Percentiles rank a stretch among this genome's conserved stretches.
phyloP scores from a whole-genome alignment of 768 basidiomycete species.

The Macrocybe gigantea region DNA sequence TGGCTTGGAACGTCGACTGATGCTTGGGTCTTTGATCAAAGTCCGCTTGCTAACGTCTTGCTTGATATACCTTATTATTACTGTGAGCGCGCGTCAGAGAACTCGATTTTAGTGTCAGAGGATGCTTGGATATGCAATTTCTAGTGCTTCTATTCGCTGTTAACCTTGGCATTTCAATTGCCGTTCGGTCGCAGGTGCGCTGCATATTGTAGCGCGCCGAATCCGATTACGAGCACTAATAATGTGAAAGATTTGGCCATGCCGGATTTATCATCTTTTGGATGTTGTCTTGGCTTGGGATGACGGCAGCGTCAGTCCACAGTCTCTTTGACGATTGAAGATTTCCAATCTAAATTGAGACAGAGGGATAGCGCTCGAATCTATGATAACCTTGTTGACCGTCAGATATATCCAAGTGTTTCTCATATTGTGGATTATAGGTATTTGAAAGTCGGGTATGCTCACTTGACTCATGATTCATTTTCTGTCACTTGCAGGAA shows the following conservation, averaged over 20 bases:
- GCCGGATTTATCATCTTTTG: conserved; percentile 59
- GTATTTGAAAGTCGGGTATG: conserved; percentile 9
- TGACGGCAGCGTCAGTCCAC: conserved; percentile 47
- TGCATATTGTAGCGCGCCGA: too few species aligned
- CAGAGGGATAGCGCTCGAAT: conserved; percentile 59
- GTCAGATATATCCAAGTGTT: conserved; percentile 49
- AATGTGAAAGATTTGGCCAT: conserved; percentile 31
- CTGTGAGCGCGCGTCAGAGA: conserved; percentile 17
- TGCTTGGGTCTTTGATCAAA: conserved; percentile 22
- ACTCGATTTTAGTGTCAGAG: background rate
- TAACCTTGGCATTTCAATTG: conserved; percentile 56
- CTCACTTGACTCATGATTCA: conserved; percentile 16
- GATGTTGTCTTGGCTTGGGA: conserved; percentile 57
- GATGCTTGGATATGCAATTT: background rate
- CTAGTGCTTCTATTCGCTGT: conserved; percentile 51
- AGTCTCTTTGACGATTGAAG: background rate
- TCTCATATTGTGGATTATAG: conserved; percentile 60
- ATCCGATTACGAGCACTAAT: too few species aligned
- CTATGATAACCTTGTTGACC: conserved; percentile 52
- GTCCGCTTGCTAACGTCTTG: conserved; percentile 24
- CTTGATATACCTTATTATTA: conserved; percentile 29
- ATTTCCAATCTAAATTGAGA: background rate
- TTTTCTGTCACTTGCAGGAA: conserved; percentile 25
- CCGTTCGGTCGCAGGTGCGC: conserved; percentile 41
- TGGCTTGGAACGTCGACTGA: conserved; percentile 21